Conservation (phyloP, 768 basidiomycete genomes). For the Psilocybe tampanensis region DNA sequence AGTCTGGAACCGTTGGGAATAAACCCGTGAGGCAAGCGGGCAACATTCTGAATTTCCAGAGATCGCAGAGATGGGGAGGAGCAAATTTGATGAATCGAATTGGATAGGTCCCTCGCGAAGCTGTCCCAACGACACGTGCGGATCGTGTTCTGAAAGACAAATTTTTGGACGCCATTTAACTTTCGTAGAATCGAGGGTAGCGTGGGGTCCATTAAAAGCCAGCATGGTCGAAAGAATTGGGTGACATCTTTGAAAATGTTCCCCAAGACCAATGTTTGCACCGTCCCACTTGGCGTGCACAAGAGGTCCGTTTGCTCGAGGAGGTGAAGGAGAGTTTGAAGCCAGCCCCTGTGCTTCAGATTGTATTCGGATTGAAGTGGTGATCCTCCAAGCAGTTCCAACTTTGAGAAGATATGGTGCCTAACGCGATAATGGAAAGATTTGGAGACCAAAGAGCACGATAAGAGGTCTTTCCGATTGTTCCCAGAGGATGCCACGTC, state of each 20-base stretch:
- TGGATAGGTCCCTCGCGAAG: background rate
- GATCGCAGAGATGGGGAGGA: background rate
- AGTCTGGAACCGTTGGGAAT: background rate
- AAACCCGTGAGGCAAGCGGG: background rate
- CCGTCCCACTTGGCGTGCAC: background rate
- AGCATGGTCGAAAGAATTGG: background rate
- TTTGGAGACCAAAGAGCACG: background rate
- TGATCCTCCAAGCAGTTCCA: background rate
- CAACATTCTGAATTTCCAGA: background rate
- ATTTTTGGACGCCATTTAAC: background rate
- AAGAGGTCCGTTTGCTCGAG: background rate
- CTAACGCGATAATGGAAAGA: background rate
- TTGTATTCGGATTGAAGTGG: background rate
- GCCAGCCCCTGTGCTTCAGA: background rate
- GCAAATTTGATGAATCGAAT: background rate
- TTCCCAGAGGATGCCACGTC: background rate
- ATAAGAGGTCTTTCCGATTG: background rate
- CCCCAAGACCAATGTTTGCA: slow-evolving; percentile 1
- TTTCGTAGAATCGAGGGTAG: background rate
- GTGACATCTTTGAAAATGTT: slow-evolving; percentile 2
- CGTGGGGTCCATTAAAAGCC: background rate
- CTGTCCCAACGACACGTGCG: background rate
- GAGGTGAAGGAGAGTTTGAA: background rate
- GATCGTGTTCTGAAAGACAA: background rate
- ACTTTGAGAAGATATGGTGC: background rate